Percentiles rank a stretch among this genome's conserved stretches.
These are phyloP conservation scores for Curvularia sp. DNA, from an alignment of 2,329 filamentous ascomycete genomes.

Conservation along the genomic window DNA sequence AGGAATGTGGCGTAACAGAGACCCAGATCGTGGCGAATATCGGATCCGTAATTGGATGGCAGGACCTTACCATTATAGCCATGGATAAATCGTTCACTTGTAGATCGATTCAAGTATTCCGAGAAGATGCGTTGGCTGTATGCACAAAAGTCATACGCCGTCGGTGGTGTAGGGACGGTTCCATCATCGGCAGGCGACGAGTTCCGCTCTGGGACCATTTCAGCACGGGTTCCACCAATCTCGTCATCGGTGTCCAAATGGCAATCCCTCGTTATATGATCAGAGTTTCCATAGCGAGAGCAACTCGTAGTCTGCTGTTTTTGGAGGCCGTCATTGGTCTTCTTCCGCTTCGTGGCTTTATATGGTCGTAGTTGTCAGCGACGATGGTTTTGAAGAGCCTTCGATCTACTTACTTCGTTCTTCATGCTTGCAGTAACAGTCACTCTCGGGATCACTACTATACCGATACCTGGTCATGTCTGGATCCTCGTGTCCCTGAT, in stretches of 20 bases:
- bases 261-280: conserved; percentile 2
- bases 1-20: conserved; percentile 22
- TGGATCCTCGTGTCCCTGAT: not conserved
- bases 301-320: not conserved
- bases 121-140: conserved; percentile 9
- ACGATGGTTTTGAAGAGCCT: not conserved
- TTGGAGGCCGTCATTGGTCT: not conserved
- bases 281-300: not conserved
- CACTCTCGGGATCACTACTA: not conserved
- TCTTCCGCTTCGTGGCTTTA: not conserved
- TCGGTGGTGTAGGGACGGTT: not conserved
- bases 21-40: conserved; percentile 14
- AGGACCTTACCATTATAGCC: conserved; percentile 16
- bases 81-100: conserved; percentile 3
- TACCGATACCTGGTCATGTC: not conserved
- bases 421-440: not conserved
- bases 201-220: too few species aligned
- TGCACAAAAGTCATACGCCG: conserved; percentile 14
- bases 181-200: too few species aligned
- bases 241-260: too few species aligned
- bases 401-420: not conserved
- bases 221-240: too few species aligned
- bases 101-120: not conserved
- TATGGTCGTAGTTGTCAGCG: not conserved
- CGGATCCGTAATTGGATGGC: conserved; percentile 12